Percentiles rank a stretch among this genome's conserved stretches.
These are phyloP conservation scores for Penicillium olsonii DNA, from an alignment of 2,329 filamentous ascomycete species.

Conservation along the genomic window DNA sequence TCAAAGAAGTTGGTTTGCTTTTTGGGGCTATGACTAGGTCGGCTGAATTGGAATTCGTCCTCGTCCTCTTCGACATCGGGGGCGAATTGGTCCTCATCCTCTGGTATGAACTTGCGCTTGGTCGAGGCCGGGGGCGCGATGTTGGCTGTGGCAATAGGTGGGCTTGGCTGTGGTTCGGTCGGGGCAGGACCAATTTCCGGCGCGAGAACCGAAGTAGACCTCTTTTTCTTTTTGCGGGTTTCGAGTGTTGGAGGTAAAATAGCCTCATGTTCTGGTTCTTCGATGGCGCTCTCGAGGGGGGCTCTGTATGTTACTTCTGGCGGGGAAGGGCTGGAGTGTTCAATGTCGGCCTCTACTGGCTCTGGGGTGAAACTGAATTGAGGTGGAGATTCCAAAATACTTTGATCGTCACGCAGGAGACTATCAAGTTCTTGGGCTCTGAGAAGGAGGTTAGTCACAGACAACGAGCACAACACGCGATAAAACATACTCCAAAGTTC, in stretches of 20 bases:
- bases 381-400: conserved; percentile 29
- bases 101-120: conserved; percentile 60
- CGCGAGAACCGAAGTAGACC: background rate
- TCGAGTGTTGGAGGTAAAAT: conserved; percentile 34
- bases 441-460: background rate
- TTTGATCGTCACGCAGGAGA: conserved; percentile 26
- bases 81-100: conserved; percentile 48
- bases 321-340: conserved; percentile 21
- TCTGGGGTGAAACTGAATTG: conserved; percentile 6
- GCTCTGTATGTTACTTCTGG: conserved; percentile 4
- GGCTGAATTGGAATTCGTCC: conserved; percentile 39
- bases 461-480: background rate
- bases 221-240: conserved; percentile 33
- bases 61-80: conserved; percentile 18
- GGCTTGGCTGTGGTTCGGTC: conserved; percentile 1
- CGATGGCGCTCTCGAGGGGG: conserved; percentile 1
- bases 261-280: conserved; percentile 16
- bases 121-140: conserved; percentile 52
- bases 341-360: conserved; percentile 32
- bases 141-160: conserved; percentile 9
- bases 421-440: conserved; percentile 41
- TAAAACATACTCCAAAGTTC: conserved; percentile 55
- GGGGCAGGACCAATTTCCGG: background rate
- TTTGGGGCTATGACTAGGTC: conserved; percentile 24
- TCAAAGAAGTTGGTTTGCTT: conserved; percentile 11